Evolutionary conservation across 768 basidiomycete genomes (phyloP), one percentile per base, ranked within the genome.

Genomic region (Chalciporus pseudorubinellus): DNA sequence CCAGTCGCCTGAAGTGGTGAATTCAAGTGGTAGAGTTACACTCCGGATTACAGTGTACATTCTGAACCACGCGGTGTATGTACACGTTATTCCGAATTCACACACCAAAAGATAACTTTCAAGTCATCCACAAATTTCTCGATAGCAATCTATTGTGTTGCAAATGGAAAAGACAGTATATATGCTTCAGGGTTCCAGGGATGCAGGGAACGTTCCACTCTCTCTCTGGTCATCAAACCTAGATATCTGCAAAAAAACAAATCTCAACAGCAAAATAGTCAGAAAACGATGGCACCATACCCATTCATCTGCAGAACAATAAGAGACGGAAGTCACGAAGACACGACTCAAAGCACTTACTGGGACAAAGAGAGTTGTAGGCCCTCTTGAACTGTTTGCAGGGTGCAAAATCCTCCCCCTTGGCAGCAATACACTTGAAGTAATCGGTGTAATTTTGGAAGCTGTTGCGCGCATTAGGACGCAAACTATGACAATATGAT

Each of bases 331-430:
- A 39, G 18, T 49, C 21, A 55, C n/a, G n/a, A 36, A n/a, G 20
- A 42, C 24, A 10, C 20, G 3, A 26, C 3, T 12, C 8, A 42
- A 21, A 34, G 16, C 13, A 85, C 93, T 71, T 63, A 98, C 97
- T 98, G 57, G 97, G 97, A 76, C 97, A 99, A 53, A 98, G 83
- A 38, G 95, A 93, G 77, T 92, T 81, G 79, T 93, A 99, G 24
- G 91, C 91, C 70, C 84, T 83, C 77, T 89, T 90, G 84, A 99
- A 99, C 72, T 97, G 95, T 77, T 93, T 93, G 87, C 97, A 98
- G 2, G 97, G 94, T n/a, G 87, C 84, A 69, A 85, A 98, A 53
- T 98, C 97, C 61, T 99, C 97, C 60, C 97, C 97, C 76, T 97
- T 98, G 62, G 95, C 95, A 62, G 89, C 72, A 62, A 98, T 74